Base-by-base conservation (phyloP, 108 stramenopile species). In the Asterionellopsis glacialis region DNA sequence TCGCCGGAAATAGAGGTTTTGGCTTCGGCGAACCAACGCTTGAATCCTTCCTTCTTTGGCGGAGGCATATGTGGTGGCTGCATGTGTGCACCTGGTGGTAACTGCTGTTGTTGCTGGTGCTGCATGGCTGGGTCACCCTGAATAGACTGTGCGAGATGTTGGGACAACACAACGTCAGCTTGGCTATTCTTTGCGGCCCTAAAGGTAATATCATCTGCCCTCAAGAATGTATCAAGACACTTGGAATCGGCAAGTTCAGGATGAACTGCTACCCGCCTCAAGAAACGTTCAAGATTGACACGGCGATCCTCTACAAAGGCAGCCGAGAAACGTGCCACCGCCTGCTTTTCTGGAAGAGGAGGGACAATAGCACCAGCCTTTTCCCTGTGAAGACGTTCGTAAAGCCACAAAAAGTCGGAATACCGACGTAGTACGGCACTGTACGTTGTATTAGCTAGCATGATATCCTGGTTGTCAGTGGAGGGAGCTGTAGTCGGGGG, bases 321-420 rank as follows among this genome's bases (percentile, higher is more conserved):
- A n/a, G 93, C 81, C 45, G 79, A 76, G 65, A 97, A 97, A 28
- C 96, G 87, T 13, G 84, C 77, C 11, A 97, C 89, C 1, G 94
- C 89, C 59, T 96, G 85, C 68, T 99, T 99, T 55, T 97, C 98
- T 0, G 98, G 98, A 44, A 99, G 67, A 11, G 96, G 96, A n/a
- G 98, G 98, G 12, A 97, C 75, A 45, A 99, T 94, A 47, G 88
- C 70, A 13, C 98, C 98, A 12, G 96, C 90, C 18, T 87, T 77
- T 68, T 95, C 94, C 43, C 63, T 69, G 25, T 81, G 87, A 13
- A 99, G 77, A n/a, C 80, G 74, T 33, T 95, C 87, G 63, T 84
- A 79, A 24, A 99, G 79, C 98, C 98, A 99, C 27, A 93, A 70
- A 72, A 99, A 99, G 74, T 99, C 97, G 41, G 85, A 87, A 68